phyloP scores from a whole-genome alignment of 495 filamentous ascomycete species.

The Annulohypoxylon maeteangense region DNA sequence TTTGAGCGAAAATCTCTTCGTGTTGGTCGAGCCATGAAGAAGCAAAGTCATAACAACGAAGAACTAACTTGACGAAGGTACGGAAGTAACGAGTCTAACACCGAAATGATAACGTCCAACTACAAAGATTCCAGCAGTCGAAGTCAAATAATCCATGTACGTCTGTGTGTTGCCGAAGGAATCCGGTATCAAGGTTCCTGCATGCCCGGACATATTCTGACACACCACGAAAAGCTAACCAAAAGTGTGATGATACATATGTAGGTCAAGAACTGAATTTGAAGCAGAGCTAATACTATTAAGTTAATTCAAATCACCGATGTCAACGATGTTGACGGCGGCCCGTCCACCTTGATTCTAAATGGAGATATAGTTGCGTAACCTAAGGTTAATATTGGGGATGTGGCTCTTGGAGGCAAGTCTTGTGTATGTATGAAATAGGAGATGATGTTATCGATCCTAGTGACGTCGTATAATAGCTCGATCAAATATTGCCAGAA shows the following conservation, averaged over 20 bases:
- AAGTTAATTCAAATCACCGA: slow-evolving; percentile 85
- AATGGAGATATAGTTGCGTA: slow-evolving; percentile 81
- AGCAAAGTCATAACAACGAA: slow-evolving; percentile 60
- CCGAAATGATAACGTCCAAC: slow-evolving; percentile 93
- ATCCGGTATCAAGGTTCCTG: slow-evolving; percentile 75
- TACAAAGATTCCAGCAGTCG: slow-evolving; percentile 70
- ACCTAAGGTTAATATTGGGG: slow-evolving; percentile 84
- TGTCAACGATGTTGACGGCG: slow-evolving; percentile 70
- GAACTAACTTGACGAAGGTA: slow-evolving; percentile 42
- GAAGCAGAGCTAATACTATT: slow-evolving; percentile 83
- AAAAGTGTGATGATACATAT: neutral
- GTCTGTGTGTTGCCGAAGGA: slow-evolving; percentile 78
- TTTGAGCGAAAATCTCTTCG: neutral
- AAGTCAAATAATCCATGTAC: slow-evolving; percentile 78
- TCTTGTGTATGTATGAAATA: slow-evolving; percentile 86
- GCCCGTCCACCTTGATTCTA: slow-evolving; percentile 80
- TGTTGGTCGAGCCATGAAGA: neutral
- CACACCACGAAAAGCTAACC: slow-evolving; percentile 17
- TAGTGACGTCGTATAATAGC: slow-evolving; percentile 59
- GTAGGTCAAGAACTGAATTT: slow-evolving; percentile 76
- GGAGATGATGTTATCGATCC: slow-evolving; percentile 77
- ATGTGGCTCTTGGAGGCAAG: slow-evolving; percentile 79
- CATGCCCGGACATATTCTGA: slow-evolving; percentile 19
- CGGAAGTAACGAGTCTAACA: slow-evolving; percentile 79
- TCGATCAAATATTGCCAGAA: neutral